Base-by-base conservation (phyloP, 257 asterid species). In the Coffea eugenioides region DNA sequence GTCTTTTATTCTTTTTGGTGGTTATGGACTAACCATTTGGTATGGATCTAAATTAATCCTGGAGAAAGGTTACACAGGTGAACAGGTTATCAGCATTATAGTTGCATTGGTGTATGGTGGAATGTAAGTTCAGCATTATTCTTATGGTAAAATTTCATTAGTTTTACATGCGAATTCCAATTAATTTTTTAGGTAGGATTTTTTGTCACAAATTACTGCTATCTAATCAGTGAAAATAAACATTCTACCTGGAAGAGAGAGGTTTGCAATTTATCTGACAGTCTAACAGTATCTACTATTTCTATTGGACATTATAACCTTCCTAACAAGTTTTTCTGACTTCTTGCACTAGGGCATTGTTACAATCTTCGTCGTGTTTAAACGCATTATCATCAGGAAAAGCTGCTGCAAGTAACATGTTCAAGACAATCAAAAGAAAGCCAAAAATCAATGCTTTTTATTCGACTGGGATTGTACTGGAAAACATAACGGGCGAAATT, bases 1-100 rank as follows among this genome's bases (percentile, higher is more conserved):
- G 31, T 76, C 86, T 77, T 68, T 89, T 0, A 84, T 85, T 62
- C 69, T 93, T 5, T 87, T 84, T 71, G 72, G 86, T 80, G 84
- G 91, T 81, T 90, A 89, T 27, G 97, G 88, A 0, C 88, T 93
- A 34, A 97, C 95, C 0, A 73, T 91, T 14, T 93, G 97, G 97
- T 88, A 84, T 62, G 97, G 97, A 3, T 84, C 90, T 10, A 91
- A 86, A 73, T 77, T 93, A 83, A 88, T 93, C 25, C 68, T 88
- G 39, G 70, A 82, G 13, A 82, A 82, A 59, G 91, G 90, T 6
- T 90, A 90, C 79, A 78, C 78, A 1, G 95, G 92, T 14, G 97
- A 94, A 77, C 87, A 84, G 20, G 89, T 92, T 13, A 64, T 90
- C 79, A 90, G 86, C 79, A 80, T 91, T 31, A 46, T 89, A 27